A percentile compares a stretch with the other conserved stretches of the same genome.
Conservation (phyloP, 2,329 filamentous ascomycete genomes). For the Clarireedia paspali region DNA sequence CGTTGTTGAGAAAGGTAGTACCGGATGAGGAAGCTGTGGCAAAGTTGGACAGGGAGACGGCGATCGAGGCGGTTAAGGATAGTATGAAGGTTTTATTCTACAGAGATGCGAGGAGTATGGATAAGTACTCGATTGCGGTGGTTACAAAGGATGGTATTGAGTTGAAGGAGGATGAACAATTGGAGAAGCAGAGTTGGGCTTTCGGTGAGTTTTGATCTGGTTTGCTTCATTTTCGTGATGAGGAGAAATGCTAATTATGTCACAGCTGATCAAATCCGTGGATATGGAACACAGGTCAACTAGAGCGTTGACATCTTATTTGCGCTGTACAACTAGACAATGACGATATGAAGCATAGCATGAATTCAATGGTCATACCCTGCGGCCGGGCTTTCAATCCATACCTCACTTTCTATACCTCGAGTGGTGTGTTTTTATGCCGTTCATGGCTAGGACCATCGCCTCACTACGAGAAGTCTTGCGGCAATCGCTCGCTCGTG, state of each 20-base stretch:
- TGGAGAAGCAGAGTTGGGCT: constrained; percentile 95
- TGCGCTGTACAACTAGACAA: constrained; percentile 26
- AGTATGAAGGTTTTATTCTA: constrained; percentile 99
- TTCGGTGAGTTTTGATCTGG: constrained; percentile 42
- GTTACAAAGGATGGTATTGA: constrained; percentile 86
- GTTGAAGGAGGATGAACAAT: constrained; percentile 72
- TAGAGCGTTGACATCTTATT: constrained; percentile 22
- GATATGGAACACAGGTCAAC: constrained; percentile 79
- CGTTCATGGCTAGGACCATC: too few species aligned
- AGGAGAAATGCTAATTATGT: constrained; percentile 14
- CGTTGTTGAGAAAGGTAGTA: constrained; percentile 76
- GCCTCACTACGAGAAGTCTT: too few species aligned
- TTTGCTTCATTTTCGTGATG: neutral
- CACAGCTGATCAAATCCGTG: constrained; percentile 77
- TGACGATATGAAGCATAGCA: constrained; percentile 20
- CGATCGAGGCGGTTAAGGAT: constrained; percentile 74
- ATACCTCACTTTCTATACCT: too few species aligned
- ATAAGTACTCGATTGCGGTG: constrained; percentile 85
- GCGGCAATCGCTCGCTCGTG: too few species aligned
- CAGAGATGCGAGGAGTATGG: constrained; percentile 86
- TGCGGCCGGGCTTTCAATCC: too few species aligned
- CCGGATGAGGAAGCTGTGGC: constrained; percentile 75
- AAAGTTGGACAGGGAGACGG: constrained; percentile 67
- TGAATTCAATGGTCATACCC: neutral
- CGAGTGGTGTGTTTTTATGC: too few species aligned